These are phyloP conservation scores for Prunus mira DNA, from an alignment of 306 rosid genomes.

Conservation along the genomic window DNA sequence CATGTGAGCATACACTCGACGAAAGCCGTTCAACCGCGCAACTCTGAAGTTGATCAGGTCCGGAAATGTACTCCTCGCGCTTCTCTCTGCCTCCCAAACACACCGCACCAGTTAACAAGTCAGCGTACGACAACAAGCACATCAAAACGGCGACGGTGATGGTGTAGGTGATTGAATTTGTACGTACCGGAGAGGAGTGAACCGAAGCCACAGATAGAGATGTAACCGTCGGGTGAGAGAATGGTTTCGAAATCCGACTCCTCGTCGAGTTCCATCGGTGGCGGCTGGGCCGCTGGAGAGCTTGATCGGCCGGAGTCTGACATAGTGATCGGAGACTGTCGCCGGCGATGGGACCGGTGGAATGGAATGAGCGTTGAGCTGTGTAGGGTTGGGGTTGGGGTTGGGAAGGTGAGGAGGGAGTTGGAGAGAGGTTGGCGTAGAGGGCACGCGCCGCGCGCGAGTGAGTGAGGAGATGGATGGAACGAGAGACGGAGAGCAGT, in stretches of 20 bases:
- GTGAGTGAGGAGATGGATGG: conserved; percentile 9
- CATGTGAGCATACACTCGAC: conserved; percentile 74
- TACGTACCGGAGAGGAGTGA: conserved; percentile 82
- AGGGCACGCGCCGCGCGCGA: conserved; percentile 24
- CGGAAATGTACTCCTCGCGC: conserved; percentile 92
- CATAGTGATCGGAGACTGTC: conserved; percentile 27
- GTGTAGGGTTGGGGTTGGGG: neutral
- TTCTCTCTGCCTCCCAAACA: conserved; percentile 48
- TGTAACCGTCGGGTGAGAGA: conserved; percentile 44
- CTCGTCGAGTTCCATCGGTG: conserved; percentile 41
- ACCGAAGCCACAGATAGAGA: conserved; percentile 90
- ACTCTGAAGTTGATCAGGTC: conserved; percentile 69
- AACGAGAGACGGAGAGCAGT: conserved; percentile 13
- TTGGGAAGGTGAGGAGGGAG: conserved; percentile 7
- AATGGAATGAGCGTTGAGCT: neutral
- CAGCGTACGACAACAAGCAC: neutral
- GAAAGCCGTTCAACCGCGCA: conserved; percentile 62
- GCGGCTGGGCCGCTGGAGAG: conserved; percentile 7
- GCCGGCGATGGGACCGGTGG: conserved; percentile 15
- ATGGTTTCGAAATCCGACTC: conserved; percentile 48
- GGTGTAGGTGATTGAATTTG: neutral
- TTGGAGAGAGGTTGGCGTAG: neutral
- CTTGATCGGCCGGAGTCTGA: conserved; percentile 20
- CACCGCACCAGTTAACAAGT: neutral
- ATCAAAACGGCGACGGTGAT: conserved; percentile 7